phyloP scores from a whole-genome alignment of 192 early-diverging fungal species.

The Podila clonocystis region DNA sequence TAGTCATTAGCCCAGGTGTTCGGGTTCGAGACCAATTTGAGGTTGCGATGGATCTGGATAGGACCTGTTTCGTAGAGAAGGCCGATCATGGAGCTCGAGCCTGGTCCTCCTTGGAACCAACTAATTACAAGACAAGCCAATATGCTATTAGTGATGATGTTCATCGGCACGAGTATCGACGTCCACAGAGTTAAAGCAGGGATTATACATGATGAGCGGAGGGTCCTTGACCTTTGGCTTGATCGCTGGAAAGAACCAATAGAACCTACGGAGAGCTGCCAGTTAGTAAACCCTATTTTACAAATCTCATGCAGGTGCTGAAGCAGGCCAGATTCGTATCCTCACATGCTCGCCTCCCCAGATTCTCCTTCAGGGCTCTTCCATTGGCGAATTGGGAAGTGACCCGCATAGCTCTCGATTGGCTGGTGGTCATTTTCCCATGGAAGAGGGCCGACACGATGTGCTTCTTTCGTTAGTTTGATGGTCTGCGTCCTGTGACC shows the following conservation, averaged over 20 bases:
- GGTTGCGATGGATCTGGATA: constrained; percentile 61
- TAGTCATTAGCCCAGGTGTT: constrained; percentile 74
- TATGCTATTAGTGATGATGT: not conserved
- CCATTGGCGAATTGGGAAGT: constrained; percentile 9
- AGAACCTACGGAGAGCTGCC: constrained; percentile 51
- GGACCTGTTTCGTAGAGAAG: constrained; percentile 68
- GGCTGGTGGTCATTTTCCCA: too few species aligned
- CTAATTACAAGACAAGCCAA: not conserved
- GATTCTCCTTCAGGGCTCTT: not conserved
- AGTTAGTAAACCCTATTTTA: too few species aligned
- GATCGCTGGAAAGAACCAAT: constrained; percentile 81
- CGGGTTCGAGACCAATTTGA: constrained; percentile 57
- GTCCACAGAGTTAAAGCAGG: not conserved
- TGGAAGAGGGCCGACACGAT: too few species aligned
- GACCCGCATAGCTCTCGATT: constrained; percentile 9
- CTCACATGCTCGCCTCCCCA: constrained; percentile 1
- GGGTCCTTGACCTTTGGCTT: constrained; percentile 60
- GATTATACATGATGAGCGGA: constrained; percentile 66
- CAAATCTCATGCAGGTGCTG: not conserved
- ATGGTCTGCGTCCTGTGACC: not conserved
- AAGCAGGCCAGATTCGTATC: not conserved
- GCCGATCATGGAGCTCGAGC: constrained; percentile 79
- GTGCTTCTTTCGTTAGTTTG: not conserved
- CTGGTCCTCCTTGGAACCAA: constrained; percentile 85
- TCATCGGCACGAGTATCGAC: not conserved